Evolutionary conservation across 2,329 filamentous ascomycete species (phyloP).

Genomic region (Cladosporium phlei): DNA sequence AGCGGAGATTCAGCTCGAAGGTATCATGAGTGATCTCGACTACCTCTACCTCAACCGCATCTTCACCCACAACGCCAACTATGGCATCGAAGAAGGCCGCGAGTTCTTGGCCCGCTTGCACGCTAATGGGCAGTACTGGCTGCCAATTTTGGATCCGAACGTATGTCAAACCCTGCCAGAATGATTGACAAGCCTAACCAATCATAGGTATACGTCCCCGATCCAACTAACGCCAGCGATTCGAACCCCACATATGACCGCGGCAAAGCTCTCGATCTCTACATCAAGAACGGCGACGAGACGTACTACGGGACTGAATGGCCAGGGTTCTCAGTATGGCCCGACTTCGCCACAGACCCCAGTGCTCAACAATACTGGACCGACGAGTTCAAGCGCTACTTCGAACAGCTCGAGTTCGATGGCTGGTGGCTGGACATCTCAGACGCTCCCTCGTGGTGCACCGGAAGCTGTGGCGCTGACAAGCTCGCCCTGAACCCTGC

Average conservation of each 20-base stretch:
- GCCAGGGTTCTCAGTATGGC: conserved; percentile 15
- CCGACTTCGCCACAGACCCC: conserved; percentile 15
- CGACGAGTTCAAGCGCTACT: conserved; percentile 20
- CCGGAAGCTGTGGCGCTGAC: conserved; percentile 19
- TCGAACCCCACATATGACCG: conserved; percentile 48
- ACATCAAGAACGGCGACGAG: conserved; percentile 49
- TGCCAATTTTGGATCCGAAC: conserved; percentile 55
- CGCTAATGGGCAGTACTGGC: conserved; percentile 50
- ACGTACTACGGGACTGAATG: conserved; percentile 38
- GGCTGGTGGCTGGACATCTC: conserved; percentile 24
- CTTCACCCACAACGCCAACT: conserved; percentile 54
- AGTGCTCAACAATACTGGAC: conserved; percentile 25
- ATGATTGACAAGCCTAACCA: no score
- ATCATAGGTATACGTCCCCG: conserved; percentile 69
- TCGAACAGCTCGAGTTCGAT: conserved; percentile 19
- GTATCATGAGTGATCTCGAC: conserved; percentile 42
- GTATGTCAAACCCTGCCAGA: no score
- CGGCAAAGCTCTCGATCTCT: conserved; percentile 47
- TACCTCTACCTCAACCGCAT: conserved; percentile 54
- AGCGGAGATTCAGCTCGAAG: conserved; percentile 44
- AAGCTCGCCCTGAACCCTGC: conserved; percentile 19
- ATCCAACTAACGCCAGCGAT: conserved; percentile 60
- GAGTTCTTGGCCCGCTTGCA: conserved; percentile 51
- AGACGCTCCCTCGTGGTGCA: conserved; percentile 18
- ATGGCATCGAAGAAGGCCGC: conserved; percentile 51